Conservation (phyloP, 2,329 filamentous ascomycete genomes). For the Coniosporium tulheliwenetii region DNA sequence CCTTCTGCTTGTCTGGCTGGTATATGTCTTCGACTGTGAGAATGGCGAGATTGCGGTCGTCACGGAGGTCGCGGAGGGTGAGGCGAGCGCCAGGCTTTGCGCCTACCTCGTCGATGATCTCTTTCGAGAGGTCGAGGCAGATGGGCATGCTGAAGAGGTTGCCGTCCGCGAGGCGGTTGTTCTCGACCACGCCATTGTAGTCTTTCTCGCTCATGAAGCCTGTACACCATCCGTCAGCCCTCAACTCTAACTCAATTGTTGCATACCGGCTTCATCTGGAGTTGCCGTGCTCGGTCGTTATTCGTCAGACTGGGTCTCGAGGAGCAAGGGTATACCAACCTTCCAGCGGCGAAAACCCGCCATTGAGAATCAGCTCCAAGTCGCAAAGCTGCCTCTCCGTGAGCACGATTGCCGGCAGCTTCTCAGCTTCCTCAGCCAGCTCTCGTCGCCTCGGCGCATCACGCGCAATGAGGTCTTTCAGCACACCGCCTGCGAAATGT, state of each 20-base stretch:
- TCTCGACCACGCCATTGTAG: slow-evolving; percentile 84
- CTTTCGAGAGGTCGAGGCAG: slow-evolving; percentile 68
- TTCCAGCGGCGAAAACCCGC: slow-evolving; percentile 94
- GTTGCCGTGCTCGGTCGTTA: too few relatives aligned
- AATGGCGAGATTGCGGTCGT: slow-evolving; percentile 92
- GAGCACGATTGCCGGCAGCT: slow-evolving; percentile 66
- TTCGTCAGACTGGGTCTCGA: too few relatives aligned
- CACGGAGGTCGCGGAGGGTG: slow-evolving; percentile 85
- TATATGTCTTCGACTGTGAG: slow-evolving; percentile 93
- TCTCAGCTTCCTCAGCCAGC: slow-evolving; percentile 73
- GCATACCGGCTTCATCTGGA: too few relatives aligned
- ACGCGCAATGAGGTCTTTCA: slow-evolving; percentile 94
- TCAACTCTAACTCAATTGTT: slow-evolving; percentile 7
- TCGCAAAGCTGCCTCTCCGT: slow-evolving; percentile 94
- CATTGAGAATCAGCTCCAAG: slow-evolving; percentile 91
- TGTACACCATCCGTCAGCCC: slow-evolving; percentile 19
- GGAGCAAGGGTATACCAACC: slow-evolving; percentile 33
- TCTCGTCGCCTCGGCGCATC: slow-evolving; percentile 71
- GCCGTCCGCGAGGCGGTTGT: slow-evolving; percentile 75
- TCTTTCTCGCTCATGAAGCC: slow-evolving; percentile 97
- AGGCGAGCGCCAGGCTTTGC: slow-evolving; percentile 70
- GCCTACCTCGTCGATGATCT: slow-evolving; percentile 56
- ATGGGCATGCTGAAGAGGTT: slow-evolving; percentile 95
- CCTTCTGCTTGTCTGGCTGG: slow-evolving; percentile 81
- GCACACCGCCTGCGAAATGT: slow-evolving; percentile 53